A percentile compares a stretch with the other conserved stretches of the same genome.
Evolutionary conservation across 768 basidiomycete species (phyloP).

Genomic region (Astraeus odoratus): DNA sequence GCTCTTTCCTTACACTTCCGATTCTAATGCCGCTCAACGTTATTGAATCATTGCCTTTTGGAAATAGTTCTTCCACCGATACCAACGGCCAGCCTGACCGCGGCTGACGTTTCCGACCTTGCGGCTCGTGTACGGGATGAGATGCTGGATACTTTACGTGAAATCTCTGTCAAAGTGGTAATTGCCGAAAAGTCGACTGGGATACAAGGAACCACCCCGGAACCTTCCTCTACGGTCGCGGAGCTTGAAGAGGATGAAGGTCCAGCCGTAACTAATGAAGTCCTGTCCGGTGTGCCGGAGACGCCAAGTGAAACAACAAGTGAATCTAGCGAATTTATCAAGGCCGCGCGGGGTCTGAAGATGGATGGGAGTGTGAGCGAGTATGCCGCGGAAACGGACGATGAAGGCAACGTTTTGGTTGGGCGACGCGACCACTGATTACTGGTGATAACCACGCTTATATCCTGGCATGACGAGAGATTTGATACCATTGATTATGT

Average conservation of each 20-base stretch:
- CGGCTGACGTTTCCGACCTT: constrained; percentile 64
- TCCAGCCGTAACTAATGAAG: constrained; percentile 16
- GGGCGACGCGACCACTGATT: constrained; percentile 42
- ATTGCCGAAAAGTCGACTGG: constrained; percentile 17
- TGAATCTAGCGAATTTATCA: constrained; percentile 16
- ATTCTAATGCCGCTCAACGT: constrained; percentile 4
- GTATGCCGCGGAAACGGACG: constrained; percentile 69
- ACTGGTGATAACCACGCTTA: constrained; percentile 3
- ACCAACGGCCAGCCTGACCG: constrained; percentile 61
- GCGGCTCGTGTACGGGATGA: constrained; percentile 58
- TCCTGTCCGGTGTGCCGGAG: constrained; percentile 24
- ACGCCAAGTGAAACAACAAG: constrained; percentile 21
- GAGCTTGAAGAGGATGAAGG: constrained; percentile 3
- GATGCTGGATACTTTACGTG: constrained; percentile 74
- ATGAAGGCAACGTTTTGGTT: constrained; percentile 78
- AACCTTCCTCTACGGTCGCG: constrained; percentile 9
- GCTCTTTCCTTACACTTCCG: constrained; percentile 6
- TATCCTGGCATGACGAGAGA: constrained; percentile 2
- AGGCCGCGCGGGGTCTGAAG: constrained; percentile 29
- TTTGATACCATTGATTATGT: constrained; percentile 21
- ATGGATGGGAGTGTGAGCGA: constrained; percentile 57
- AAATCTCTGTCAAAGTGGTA: constrained; percentile 60
- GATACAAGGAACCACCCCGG: constrained; percentile 17
- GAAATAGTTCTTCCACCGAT: constrained; percentile 83
- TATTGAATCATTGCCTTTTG: constrained; percentile 4